Evolutionary conservation across 805 yeast species (phyloP).

Genomic region (Lipomyces mesembrius): DNA sequence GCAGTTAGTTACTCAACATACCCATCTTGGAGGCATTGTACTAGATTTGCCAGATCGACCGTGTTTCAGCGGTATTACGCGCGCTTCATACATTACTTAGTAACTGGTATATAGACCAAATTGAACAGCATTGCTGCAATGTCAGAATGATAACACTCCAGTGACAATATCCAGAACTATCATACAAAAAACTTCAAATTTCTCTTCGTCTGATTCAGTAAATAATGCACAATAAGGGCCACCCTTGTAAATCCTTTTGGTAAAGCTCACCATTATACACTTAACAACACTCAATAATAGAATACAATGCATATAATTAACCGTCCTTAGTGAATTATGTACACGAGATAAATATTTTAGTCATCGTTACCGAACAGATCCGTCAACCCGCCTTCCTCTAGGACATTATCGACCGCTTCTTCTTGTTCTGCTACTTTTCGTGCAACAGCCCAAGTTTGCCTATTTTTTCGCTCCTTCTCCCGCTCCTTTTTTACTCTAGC

Average conservation of each 20-base stretch:
- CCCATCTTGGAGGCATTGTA: too few species aligned
- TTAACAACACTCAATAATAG: neutral
- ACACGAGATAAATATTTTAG: neutral
- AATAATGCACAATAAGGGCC: too few species aligned
- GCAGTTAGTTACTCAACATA: too few species aligned
- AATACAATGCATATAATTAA: neutral
- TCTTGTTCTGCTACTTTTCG: constrained; percentile 29
- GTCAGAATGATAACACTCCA: neutral
- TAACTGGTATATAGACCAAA: neutral
- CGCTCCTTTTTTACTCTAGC: constrained; percentile 23
- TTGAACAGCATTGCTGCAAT: neutral
- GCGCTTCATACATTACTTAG: too few species aligned
- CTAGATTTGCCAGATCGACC: too few species aligned
- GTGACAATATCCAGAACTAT: neutral
- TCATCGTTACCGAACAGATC: constrained; percentile 18
- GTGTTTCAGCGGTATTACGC: too few species aligned
- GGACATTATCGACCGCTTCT: constrained; percentile 31
- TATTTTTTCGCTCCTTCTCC: constrained; percentile 16
- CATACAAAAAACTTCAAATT: too few species aligned
- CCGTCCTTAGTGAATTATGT: neutral
- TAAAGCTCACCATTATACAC: too few species aligned
- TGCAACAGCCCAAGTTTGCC: constrained; percentile 28
- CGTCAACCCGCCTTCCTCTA: constrained; percentile 28
- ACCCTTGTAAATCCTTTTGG: too few species aligned
- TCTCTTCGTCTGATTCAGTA: too few species aligned